Evolutionary conservation across 805 yeast genomes (phyloP).

Genomic region (Hanseniaspora osmophila): DNA sequence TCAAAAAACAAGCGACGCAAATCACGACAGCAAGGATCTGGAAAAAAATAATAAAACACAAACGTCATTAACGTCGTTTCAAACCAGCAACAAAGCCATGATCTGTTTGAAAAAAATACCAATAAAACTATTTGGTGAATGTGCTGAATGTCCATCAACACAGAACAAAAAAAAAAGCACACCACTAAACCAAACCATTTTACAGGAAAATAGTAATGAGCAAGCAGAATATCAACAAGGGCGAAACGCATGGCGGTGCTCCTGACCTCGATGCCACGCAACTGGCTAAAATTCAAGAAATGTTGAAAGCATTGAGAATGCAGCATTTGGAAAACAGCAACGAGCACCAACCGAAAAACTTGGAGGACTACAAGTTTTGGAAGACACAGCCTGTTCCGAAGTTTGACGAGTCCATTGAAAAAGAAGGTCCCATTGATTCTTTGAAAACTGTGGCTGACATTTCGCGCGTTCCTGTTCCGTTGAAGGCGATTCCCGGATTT

Average conservation of each 20-base stretch:
- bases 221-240: background rate
- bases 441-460: constrained; percentile 58
- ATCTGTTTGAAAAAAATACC: background rate
- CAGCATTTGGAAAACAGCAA: constrained; percentile 16
- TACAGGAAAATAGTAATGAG: no score
- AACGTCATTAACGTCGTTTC: no score
- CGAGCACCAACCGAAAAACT: constrained; percentile 38
- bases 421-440: constrained; percentile 73
- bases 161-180: no score
- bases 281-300: constrained; percentile 28
- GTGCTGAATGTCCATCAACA: no score
- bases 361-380: constrained; percentile 80
- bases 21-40: no score
- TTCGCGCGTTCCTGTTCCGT: constrained; percentile 52
- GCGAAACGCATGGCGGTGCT: background rate
- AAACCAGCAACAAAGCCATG: background rate
- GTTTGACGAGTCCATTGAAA: constrained; percentile 49
- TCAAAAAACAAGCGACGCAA: no score
- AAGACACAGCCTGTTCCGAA: constrained; percentile 88
- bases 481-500: constrained; percentile 50
- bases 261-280: background rate
- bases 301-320: constrained; percentile 28
- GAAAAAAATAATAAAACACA: no score
- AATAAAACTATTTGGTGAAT: no score
- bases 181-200: no score